Conservation (phyloP, 1,139 yeast genomes). For the Saccharomyces hybrid region DNA sequence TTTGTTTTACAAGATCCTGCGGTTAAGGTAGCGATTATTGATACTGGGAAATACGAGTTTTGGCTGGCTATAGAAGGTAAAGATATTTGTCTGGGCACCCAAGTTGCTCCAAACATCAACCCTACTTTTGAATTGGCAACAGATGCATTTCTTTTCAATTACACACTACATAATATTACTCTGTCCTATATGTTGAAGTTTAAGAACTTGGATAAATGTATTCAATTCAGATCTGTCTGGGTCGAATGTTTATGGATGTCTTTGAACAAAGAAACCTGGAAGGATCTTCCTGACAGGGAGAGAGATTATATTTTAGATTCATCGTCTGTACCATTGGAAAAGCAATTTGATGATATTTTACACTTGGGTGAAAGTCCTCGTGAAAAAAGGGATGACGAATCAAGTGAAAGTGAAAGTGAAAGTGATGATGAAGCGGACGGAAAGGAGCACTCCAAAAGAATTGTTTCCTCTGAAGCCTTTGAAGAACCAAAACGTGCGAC, state of each 20-base stretch:
- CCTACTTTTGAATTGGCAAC: slow-evolving; percentile 59
- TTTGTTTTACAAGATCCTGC: slow-evolving; percentile 41
- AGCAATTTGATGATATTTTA: slow-evolving; percentile 30
- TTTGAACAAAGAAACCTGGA: slow-evolving; percentile 47
- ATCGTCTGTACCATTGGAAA: slow-evolving; percentile 34
- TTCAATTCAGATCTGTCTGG: slow-evolving; percentile 46
- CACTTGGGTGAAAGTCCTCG: slow-evolving; percentile 18
- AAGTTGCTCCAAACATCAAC: slow-evolving; percentile 45
- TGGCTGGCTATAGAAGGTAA: slow-evolving; percentile 41
- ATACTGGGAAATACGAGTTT: slow-evolving; percentile 46
- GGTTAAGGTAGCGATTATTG: slow-evolving; percentile 37
- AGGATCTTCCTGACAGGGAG: slow-evolving; percentile 36
- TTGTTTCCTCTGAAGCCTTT: slow-evolving; percentile 27
- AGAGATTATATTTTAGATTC: slow-evolving; percentile 46
- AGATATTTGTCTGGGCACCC: slow-evolving; percentile 36
- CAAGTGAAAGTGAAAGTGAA: slow-evolving; percentile 19
- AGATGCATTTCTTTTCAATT: slow-evolving; percentile 60
- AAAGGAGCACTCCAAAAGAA: slow-evolving; percentile 13
- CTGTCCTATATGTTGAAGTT: slow-evolving; percentile 64
- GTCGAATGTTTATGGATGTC: slow-evolving; percentile 57
- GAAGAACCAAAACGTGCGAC: slow-evolving; percentile 24
- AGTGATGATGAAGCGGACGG: slow-evolving; percentile 25
- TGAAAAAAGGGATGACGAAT: slow-evolving; percentile 22
- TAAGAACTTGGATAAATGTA: slow-evolving; percentile 35
- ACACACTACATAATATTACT: slow-evolving; percentile 35